Evolutionary conservation across 225 moss, liverwort and hornwort species (phyloP).

Genomic region (Antitrichia curtipendula): DNA sequence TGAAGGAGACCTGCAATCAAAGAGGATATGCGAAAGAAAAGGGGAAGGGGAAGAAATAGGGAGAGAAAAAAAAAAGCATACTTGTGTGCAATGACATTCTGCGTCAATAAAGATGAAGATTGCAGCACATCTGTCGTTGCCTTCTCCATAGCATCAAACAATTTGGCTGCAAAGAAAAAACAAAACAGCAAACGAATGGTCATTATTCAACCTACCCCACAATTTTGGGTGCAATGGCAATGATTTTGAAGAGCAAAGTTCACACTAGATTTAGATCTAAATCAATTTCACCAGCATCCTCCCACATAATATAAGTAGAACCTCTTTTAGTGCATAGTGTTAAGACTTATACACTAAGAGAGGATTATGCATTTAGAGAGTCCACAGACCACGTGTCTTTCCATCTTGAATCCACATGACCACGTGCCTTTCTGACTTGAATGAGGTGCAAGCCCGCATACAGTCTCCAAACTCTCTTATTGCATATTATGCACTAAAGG

Average conservation of each 20-base stretch:
- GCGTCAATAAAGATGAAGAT: slow-evolving; percentile 40
- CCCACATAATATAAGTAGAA: not conserved
- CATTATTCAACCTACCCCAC: too few relatives aligned
- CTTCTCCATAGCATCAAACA: slow-evolving; percentile 86
- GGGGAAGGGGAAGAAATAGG: not conserved
- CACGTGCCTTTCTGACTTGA: too few relatives aligned
- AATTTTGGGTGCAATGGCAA: not conserved
- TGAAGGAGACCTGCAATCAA: not conserved
- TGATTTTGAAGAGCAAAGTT: not conserved
- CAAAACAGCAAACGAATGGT: not conserved
- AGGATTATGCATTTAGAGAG: too few relatives aligned
- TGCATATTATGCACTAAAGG: too few relatives aligned
- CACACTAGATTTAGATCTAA: not conserved
- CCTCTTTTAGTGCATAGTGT: too few relatives aligned
- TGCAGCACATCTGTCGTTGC: slow-evolving; percentile 58
- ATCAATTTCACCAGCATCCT: not conserved
- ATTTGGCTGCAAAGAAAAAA: slow-evolving; percentile 33
- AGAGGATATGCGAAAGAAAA: not conserved
- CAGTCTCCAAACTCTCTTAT: too few relatives aligned
- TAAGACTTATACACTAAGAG: too few relatives aligned
- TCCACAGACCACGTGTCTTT: too few relatives aligned
- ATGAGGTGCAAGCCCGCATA: too few relatives aligned
- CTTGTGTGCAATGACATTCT: slow-evolving; percentile 57
- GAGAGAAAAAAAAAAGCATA: not conserved
- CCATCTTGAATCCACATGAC: too few relatives aligned